These are phyloP conservation scores for Exophiala lecanii-corni DNA, from an alignment of 2,329 filamentous ascomycete genomes.

Conservation along the genomic window DNA sequence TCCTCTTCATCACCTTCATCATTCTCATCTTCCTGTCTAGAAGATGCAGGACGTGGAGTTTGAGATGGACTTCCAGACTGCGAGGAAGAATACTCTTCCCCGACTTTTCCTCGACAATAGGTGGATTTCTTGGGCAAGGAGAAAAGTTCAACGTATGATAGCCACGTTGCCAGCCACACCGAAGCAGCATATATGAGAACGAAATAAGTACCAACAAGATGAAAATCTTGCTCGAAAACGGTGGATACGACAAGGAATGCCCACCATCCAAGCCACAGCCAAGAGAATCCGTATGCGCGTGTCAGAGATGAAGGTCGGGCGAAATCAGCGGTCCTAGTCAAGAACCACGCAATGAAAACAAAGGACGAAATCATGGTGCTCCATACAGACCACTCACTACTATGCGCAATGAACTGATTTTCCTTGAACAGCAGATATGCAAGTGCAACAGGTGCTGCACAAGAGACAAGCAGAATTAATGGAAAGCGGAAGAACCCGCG, in stretches of 20 bases:
- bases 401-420: constrained; percentile 89
- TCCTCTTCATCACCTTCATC: constrained; percentile 37
- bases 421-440: constrained; percentile 73
- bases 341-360: constrained; percentile 75
- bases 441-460: constrained; percentile 63
- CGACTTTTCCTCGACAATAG: constrained; percentile 58
- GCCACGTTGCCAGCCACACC: constrained; percentile 67
- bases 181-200: constrained; percentile 74
- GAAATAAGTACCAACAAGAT: constrained; percentile 72
- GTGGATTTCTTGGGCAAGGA: constrained; percentile 66
- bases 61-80: constrained; percentile 30
- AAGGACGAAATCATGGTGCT: constrained; percentile 79
- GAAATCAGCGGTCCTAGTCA: constrained; percentile 72
- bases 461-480: constrained; percentile 64
- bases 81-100: constrained; percentile 36
- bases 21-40: constrained; percentile 29
- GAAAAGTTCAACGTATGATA: constrained; percentile 77
- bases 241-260: constrained; percentile 65
- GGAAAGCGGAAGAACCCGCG: constrained; percentile 82
- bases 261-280: constrained; percentile 78
- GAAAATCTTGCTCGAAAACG: constrained; percentile 69
- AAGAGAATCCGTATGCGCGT: constrained; percentile 72
- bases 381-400: constrained; percentile 83
- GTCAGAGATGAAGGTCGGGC: constrained; percentile 82
- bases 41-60: constrained; percentile 20